phyloP scores from a whole-genome alignment of 2,329 filamentous ascomycete genomes.

The Neospermospora avenae region DNA sequence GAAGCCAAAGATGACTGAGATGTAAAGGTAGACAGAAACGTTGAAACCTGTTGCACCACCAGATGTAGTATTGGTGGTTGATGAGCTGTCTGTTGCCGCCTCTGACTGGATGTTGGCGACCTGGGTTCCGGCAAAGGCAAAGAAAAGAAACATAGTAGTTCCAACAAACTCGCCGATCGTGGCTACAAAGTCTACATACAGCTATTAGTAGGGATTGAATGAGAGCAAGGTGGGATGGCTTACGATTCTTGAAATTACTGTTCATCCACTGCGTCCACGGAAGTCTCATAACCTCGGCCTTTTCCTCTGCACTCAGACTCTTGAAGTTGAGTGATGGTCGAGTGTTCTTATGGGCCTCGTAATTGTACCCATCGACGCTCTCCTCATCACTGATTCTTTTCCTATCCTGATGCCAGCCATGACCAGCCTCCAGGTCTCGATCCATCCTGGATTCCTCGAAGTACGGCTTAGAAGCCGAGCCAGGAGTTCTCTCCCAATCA shows the following conservation, averaged over 20 bases:
- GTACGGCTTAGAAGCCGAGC: conserved; percentile 25
- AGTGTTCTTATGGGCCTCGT: conserved; percentile 17
- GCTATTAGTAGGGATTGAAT: neutral
- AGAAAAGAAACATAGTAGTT: conserved; percentile 39
- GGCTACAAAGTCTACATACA: conserved; percentile 27
- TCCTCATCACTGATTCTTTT: conserved; percentile 20
- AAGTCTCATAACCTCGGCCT: conserved; percentile 42
- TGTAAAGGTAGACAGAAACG: conserved; percentile 40
- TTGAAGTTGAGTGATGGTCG: conserved; percentile 38
- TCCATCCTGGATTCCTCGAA: conserved; percentile 26
- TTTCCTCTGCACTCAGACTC: conserved; percentile 39
- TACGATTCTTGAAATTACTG: conserved; percentile 43
- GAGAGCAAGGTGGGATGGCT: conserved; percentile 16
- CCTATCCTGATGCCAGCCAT: conserved; percentile 11
- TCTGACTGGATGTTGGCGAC: conserved; percentile 34
- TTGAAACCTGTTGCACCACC: conserved; percentile 43
- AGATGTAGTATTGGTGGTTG: conserved; percentile 38
- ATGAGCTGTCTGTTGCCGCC: conserved; percentile 17
- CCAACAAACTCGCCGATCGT: conserved; percentile 33
- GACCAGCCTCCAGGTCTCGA: conserved; percentile 23
- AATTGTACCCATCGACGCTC: conserved; percentile 31
- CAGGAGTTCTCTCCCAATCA: conserved; percentile 19
- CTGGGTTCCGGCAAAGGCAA: conserved; percentile 34
- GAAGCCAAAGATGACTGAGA: conserved; percentile 34
- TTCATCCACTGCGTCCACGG: conserved; percentile 48